These are phyloP conservation scores for Saccharomycopsis amapae DNA, from an alignment of 805 yeast genomes.

Conservation along the genomic window DNA sequence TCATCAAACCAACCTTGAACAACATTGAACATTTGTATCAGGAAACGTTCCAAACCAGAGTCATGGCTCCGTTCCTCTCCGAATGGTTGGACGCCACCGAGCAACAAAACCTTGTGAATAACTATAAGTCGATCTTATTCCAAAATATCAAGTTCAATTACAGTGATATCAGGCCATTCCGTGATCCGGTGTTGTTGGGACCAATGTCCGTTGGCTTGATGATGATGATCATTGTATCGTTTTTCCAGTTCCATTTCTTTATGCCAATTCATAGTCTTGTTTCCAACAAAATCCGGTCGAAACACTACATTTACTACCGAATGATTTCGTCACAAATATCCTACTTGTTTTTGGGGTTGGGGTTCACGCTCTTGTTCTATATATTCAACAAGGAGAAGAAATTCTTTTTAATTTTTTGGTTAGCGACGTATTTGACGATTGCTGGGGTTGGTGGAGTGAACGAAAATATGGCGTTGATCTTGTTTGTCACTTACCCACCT, in stretches of 20 bases:
- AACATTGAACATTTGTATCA: slow-evolving; percentile 16
- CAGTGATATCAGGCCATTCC: slow-evolving; percentile 44
- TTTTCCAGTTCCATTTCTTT: slow-evolving; percentile 63
- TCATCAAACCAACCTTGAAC: slow-evolving; percentile 39
- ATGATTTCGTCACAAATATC: slow-evolving; percentile 40
- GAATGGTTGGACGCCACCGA: slow-evolving; percentile 13
- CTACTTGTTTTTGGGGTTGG: slow-evolving; percentile 51
- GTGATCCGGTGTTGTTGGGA: slow-evolving; percentile 44
- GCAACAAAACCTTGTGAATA: slow-evolving; percentile 1
- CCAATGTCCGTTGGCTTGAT: slow-evolving; percentile 73
- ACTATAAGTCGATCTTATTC: slow-evolving; percentile 10
- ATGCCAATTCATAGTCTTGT: slow-evolving; percentile 13
- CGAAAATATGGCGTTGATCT: slow-evolving; percentile 48
- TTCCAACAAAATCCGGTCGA: slow-evolving; percentile 33
- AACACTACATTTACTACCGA: slow-evolving; percentile 49
- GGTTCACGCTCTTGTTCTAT: slow-evolving; percentile 38
- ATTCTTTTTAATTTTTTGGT: slow-evolving; percentile 67
- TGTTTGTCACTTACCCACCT: slow-evolving; percentile 51
- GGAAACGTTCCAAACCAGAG: slow-evolving; percentile 9
- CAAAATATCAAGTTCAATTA: slow-evolving; percentile 11
- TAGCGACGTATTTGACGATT: slow-evolving; percentile 52
- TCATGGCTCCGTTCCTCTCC: slow-evolving; percentile 11
- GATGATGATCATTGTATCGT: slow-evolving; percentile 62
- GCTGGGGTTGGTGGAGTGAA: slow-evolving; percentile 61
- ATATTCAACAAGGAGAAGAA: slow-evolving; percentile 48